Evolutionary conservation across 768 basidiomycete genomes (phyloP), one percentile per base, ranked within the genome.

Genomic region (Royoungia palumana): DNA sequence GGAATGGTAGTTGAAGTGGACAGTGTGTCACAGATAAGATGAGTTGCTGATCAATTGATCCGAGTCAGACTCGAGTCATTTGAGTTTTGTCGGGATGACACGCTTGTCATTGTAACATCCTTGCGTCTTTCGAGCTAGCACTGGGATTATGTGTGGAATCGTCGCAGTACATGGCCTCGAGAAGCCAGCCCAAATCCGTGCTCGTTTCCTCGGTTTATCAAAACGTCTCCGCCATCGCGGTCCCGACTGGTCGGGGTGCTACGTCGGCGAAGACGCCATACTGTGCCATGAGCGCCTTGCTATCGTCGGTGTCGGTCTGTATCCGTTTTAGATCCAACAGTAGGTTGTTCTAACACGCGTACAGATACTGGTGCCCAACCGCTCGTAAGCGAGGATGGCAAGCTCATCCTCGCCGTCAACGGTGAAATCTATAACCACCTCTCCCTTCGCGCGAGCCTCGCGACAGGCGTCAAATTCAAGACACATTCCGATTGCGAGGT

Each of bases 341-440:
- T 8, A n/a, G 5, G 20, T 2, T 13, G n/a, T 42, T 38, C 53
- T 50, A 41, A 47, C 35, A 28, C 40, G 19, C 9, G 10, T 35
- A 43, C 61, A 98, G 95, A 98, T 64, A 87, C 94, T 32, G 96
- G 96, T 54, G 96, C 96, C 17, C 96, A 99, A 66, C 96, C 96
- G 13, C 77, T 99, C 38, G 69, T 85, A 48, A 93, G 87, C 70
- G 81, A 89, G 20, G 92, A 97, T 56, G 87, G 84, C 45, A 89
- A 87, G 59, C 62, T 84, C 54, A 79, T 86, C 56, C 85, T 99
- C 46, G 82, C 89, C 49, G 96, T 99, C 64, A 99, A 99, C 70
- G 96, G 96, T 44, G 96, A 99, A 72, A 98, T 99, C 61, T 99
- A 99, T 78, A 99, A 98, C 76, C 92, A 98, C 65, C 70, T 89